phyloP scores from a whole-genome alignment of 345 rosid genomes.

The Pugionium cornutum region DNA sequence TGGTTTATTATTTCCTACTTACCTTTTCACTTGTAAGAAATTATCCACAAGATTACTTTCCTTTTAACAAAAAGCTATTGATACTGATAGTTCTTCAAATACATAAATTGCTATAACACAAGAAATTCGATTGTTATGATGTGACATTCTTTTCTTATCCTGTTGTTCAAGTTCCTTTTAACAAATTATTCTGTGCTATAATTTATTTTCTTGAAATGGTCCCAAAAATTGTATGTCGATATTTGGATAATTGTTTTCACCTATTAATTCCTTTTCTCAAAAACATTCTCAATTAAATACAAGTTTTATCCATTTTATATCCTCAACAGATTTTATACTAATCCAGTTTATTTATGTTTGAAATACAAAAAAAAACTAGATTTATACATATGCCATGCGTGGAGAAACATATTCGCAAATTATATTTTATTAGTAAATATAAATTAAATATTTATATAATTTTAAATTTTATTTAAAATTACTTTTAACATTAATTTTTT shows the following conservation, averaged over 20 bases:
- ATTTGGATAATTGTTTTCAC: constrained; percentile 19
- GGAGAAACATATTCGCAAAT: no score
- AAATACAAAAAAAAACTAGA: no score
- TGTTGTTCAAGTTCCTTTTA: not conserved
- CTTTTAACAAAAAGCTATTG: not conserved
- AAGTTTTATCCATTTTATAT: no score
- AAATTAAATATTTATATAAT: no score
- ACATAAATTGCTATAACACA: not conserved
- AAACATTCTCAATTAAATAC: no score
- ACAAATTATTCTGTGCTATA: not conserved
- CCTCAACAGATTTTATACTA: not conserved
- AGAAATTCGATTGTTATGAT: constrained; percentile 1
- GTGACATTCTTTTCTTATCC: constrained; percentile 3
- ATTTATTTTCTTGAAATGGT: not conserved
- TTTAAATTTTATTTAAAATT: no score
- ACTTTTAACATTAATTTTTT: no score
- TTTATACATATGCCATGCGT: no score
- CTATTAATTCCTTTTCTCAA: not conserved
- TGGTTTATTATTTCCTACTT: not conserved
- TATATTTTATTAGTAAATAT: no score
- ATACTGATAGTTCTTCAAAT: not conserved
- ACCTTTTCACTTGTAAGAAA: not conserved
- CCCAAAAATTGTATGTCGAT: not conserved
- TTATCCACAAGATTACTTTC: not conserved
- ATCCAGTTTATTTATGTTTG: not conserved